A percentile compares a stretch with the other conserved stretches of the same genome.
phyloP scores from a whole-genome alignment of 2,329 filamentous ascomycete species.

The Calonectria naviculata region DNA sequence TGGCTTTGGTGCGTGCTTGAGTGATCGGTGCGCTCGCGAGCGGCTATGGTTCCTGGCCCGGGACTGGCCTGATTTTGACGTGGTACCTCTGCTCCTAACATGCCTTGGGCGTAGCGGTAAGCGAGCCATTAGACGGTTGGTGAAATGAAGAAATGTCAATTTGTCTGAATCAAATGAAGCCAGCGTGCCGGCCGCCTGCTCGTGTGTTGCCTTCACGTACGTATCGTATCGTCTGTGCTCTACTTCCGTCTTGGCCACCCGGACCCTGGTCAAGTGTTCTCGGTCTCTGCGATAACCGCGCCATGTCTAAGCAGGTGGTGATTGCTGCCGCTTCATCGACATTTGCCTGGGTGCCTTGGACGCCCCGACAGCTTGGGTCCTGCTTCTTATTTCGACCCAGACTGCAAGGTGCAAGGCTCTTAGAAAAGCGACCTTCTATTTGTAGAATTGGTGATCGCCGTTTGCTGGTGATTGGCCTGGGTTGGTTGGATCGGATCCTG shows the following conservation, averaged over 20 bases:
- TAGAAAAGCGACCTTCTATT: constrained; percentile 5
- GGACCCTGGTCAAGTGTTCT: neutral
- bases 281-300: neutral
- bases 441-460: constrained; percentile 7
- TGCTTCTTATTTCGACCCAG: neutral
- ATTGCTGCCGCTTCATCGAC: neutral
- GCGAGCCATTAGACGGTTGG: neutral
- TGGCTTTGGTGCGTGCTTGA: neutral
- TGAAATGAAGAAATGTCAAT: neutral
- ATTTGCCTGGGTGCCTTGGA: neutral
- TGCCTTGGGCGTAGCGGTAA: neutral
- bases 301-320: neutral
- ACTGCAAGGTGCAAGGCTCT: neutral
- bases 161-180: constrained; percentile 2
- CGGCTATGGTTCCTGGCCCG: neutral
- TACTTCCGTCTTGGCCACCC: neutral
- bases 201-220: neutral
- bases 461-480: constrained; percentile 6
- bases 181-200: neutral
- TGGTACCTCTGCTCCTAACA: neutral
- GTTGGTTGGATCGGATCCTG: constrained; percentile 14
- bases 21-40: neutral
- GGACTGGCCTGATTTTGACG: constrained; percentile 3
- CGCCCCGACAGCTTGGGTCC: constrained; percentile 5
- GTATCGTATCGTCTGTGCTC: neutral